phyloP scores from a whole-genome alignment of 2,329 filamentous ascomycete species.

The Cladosporium sp. region DNA sequence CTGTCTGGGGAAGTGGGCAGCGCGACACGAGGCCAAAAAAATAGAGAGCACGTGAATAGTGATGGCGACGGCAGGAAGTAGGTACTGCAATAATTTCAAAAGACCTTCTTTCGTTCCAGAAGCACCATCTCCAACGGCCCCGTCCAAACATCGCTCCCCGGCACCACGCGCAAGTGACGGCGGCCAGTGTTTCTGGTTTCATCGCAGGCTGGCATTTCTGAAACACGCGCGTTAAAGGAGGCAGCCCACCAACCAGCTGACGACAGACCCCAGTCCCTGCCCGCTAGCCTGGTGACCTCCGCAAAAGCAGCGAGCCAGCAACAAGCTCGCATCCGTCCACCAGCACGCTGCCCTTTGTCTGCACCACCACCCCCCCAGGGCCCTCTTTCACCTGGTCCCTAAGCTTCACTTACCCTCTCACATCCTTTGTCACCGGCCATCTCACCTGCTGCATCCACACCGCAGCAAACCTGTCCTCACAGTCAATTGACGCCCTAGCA shows the following conservation, averaged over 20 bases:
- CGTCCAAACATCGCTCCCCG: not conserved
- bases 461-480: not conserved
- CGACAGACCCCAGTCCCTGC: not conserved
- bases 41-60: not conserved
- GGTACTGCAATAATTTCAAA: not conserved
- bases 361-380: not conserved
- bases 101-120: not conserved
- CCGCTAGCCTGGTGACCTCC: not conserved
- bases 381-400: not conserved
- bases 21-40: not conserved
- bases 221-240: conserved; percentile 1
- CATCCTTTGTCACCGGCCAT: conserved; percentile 1
- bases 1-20: not conserved
- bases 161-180: not conserved
- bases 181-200: not conserved
- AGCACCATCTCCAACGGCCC: not conserved
- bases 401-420: not conserved
- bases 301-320: conserved; percentile 9
- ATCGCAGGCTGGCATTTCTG: not conserved
- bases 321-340: not conserved
- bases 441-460: not conserved
- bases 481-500: not conserved
- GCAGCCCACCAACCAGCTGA: not conserved
- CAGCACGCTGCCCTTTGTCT: conserved; percentile 4
- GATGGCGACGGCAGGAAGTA: not conserved